These are phyloP conservation scores for Schizosaccharomyces lindneri DNA, from an alignment of 805 yeast species.

Conservation along the genomic window DNA sequence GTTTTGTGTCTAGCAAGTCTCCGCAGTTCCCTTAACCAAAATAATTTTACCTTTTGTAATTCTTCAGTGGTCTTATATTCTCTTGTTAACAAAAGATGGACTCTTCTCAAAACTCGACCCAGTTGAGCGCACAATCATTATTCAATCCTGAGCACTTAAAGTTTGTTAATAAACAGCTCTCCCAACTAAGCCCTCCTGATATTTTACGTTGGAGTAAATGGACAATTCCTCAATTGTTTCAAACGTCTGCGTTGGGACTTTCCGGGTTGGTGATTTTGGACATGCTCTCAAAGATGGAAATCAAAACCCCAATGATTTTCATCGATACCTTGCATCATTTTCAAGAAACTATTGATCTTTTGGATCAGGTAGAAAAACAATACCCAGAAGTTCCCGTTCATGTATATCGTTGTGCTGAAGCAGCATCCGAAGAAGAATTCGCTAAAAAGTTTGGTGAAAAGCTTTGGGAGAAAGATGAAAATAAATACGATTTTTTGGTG, in stretches of 20 bases:
- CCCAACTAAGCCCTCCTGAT: constrained; percentile 37
- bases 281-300: constrained; percentile 34
- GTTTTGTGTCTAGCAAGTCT: too few relatives aligned
- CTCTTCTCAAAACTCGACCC: neutral
- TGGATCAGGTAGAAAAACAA: constrained; percentile 27
- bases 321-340: constrained; percentile 82
- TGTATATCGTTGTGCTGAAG: constrained; percentile 40
- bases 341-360: constrained; percentile 70
- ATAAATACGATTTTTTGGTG: constrained; percentile 57
- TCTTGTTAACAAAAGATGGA: neutral
- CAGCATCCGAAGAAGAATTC: constrained; percentile 36
- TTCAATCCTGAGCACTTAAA: constrained; percentile 31
- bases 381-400: constrained; percentile 36
- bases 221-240: constrained; percentile 65
- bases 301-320: constrained; percentile 50
- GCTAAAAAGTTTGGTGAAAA: constrained; percentile 41
- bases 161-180: constrained; percentile 39
- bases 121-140: neutral
- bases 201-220: constrained; percentile 57
- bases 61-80: neutral
- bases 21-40: too few relatives aligned
- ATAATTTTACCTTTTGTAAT: too few relatives aligned
- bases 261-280: constrained; percentile 78
- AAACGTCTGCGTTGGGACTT: constrained; percentile 86
- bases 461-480: constrained; percentile 65